Evolutionary conservation across 2,329 filamentous ascomycete genomes (phyloP).

Genomic region (Paraconiothyrium sp.): DNA sequence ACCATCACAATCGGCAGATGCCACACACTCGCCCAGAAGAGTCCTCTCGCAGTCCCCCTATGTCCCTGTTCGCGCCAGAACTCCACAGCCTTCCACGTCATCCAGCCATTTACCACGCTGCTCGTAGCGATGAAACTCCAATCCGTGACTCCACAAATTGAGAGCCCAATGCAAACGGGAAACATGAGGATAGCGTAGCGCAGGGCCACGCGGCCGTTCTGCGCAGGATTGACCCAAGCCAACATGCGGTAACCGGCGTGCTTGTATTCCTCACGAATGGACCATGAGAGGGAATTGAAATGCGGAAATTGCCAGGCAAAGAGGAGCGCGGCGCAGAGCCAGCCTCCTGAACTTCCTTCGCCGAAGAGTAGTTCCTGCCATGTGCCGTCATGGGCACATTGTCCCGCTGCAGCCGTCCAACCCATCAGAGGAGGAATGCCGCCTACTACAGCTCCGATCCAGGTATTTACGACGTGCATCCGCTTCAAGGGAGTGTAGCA

Average conservation of each 20-base stretch:
- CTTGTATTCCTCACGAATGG: constrained; percentile 89
- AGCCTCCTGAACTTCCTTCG: constrained; percentile 76
- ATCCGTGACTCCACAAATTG: constrained; percentile 82
- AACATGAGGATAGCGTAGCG: constrained; percentile 87
- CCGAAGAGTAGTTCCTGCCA: constrained; percentile 83
- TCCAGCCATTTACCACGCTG: constrained; percentile 84
- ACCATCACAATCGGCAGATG: constrained; percentile 91
- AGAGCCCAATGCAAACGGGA: constrained; percentile 83
- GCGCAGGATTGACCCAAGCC: constrained; percentile 83
- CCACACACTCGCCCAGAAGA: constrained; percentile 99
- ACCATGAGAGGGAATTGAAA: constrained; percentile 93
- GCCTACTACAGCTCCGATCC: constrained; percentile 91
- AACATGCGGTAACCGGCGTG: constrained; percentile 75
- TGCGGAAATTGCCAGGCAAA: constrained; percentile 99
- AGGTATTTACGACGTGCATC: constrained; percentile 87
- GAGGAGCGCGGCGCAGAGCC: constrained; percentile 83
- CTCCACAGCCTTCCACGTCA: constrained; percentile 77
- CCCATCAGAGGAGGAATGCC: constrained; percentile 97
- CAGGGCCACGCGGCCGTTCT: constrained; percentile 86
- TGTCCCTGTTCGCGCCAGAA: constrained; percentile 85
- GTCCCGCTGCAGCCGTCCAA: constrained; percentile 93
- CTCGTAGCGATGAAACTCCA: constrained; percentile 85
- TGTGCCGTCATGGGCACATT: constrained; percentile 71
- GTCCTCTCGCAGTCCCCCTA: constrained; percentile 78
- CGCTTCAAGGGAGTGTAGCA: constrained; percentile 94